These are phyloP conservation scores for Annulohypoxylon moriforme DNA, from an alignment of 495 filamentous ascomycete genomes.

Conservation along the genomic window DNA sequence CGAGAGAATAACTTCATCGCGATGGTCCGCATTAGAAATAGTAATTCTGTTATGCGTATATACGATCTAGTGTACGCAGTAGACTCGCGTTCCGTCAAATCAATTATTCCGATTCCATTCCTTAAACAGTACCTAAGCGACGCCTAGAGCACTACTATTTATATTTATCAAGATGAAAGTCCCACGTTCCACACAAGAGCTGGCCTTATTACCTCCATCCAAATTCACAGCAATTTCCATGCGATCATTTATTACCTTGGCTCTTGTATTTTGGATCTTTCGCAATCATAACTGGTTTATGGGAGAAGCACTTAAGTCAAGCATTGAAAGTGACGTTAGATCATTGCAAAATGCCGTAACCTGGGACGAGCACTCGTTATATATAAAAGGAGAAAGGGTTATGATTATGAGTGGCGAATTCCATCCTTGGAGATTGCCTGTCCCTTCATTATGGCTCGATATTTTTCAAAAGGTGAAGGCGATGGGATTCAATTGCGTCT, in stretches of 20 bases:
- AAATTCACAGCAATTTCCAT: background rate
- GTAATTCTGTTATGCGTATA: too few species aligned
- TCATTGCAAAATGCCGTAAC: slow-evolving; percentile 57
- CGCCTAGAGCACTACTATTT: too few species aligned
- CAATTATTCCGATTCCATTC: background rate
- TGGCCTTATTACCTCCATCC: background rate
- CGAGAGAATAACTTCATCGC: too few species aligned
- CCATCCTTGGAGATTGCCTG: slow-evolving; percentile 79
- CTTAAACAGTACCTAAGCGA: too few species aligned
- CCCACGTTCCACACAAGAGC: background rate
- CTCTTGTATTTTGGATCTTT: slow-evolving; percentile 13
- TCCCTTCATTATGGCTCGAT: slow-evolving; percentile 76
- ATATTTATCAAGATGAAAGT: slow-evolving; percentile 11
- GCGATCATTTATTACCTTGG: background rate
- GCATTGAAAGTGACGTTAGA: background rate
- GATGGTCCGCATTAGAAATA: too few species aligned
- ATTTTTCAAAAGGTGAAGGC: slow-evolving; percentile 84
- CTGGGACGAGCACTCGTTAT: slow-evolving; percentile 79
- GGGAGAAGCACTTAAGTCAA: background rate
- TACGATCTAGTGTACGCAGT: too few species aligned
- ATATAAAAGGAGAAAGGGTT: slow-evolving; percentile 75
- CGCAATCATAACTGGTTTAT: slow-evolving; percentile 9
- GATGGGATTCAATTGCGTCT: slow-evolving; percentile 78
- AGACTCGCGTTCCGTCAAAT: background rate
- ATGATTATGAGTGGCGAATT: slow-evolving; percentile 80